Percentiles rank a stretch among this genome's conserved stretches.
Evolutionary conservation across 805 yeast species (phyloP).

Genomic region (Candida rishiriensis): DNA sequence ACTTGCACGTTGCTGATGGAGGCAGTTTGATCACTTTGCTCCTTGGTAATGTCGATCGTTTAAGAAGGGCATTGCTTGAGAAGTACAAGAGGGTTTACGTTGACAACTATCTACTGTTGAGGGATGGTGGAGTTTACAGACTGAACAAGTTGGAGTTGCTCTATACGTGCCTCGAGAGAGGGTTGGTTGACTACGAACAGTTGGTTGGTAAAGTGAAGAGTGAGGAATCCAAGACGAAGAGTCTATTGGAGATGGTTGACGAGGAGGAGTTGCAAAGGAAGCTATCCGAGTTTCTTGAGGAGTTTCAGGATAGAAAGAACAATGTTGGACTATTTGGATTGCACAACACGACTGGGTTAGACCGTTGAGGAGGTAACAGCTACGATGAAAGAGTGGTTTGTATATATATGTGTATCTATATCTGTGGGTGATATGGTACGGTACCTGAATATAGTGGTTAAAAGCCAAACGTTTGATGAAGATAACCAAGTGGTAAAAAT

Average conservation of each 20-base stretch:
- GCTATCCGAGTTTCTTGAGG: conserved; percentile 13
- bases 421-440: no score
- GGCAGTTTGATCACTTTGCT: conserved; percentile 33
- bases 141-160: conserved; percentile 48
- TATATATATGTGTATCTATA: no score
- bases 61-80: conserved; percentile 33
- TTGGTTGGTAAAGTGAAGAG: conserved; percentile 9
- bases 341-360: conserved; percentile 1
- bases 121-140: conserved; percentile 44
- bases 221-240: conserved; percentile 1
- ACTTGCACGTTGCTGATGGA: conserved; percentile 37
- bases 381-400: no score
- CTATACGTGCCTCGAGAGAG: conserved; percentile 52
- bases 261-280: conserved; percentile 10
- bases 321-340: conserved; percentile 19
- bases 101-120: conserved; percentile 44
- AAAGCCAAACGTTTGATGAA: no score
- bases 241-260: conserved; percentile 16
- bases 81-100: conserved; percentile 43
- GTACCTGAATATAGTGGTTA: no score
- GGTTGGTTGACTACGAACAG: conserved; percentile 37
- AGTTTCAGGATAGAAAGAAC: conserved; percentile 9
- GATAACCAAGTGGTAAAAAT: no score
- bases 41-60: conserved; percentile 32
- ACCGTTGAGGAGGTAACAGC: no score